Percentiles rank a stretch among this genome's conserved stretches.
These are phyloP conservation scores for Trametopsis cervina DNA, from an alignment of 768 basidiomycete genomes.

Conservation along the genomic window DNA sequence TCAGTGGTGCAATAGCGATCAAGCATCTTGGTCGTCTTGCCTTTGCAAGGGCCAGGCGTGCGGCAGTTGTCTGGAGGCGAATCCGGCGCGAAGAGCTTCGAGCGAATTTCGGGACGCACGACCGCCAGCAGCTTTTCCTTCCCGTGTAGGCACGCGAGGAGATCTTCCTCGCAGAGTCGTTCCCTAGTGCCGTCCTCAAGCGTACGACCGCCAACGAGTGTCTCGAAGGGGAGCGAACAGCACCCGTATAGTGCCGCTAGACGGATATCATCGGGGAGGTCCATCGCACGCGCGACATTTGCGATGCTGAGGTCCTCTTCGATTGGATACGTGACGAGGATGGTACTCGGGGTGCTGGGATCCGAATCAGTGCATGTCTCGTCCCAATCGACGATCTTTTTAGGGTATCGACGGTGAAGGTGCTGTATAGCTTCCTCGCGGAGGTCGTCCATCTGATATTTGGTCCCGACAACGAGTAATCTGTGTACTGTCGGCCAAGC, in stretches of 20 bases:
- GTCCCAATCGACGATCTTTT: slow-evolving; percentile 6
- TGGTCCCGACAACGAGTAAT: slow-evolving; percentile 5
- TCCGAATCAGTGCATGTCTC: slow-evolving; percentile 6
- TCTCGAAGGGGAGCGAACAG: slow-evolving; percentile 7
- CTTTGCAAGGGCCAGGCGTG: not conserved
- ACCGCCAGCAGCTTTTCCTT: slow-evolving; percentile 9
- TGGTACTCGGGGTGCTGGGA: slow-evolving; percentile 2
- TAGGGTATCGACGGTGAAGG: slow-evolving; percentile 7
- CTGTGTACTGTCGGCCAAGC: slow-evolving; percentile 1
- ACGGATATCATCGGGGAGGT: slow-evolving; percentile 8
- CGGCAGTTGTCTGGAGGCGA: not conserved
- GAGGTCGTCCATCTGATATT: slow-evolving; percentile 10
- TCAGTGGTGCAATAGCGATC: slow-evolving; percentile 2
- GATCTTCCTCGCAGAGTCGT: slow-evolving; percentile 4
- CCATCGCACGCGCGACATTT: slow-evolving; percentile 5
- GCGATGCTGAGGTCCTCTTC: slow-evolving; percentile 3
- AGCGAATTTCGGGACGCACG: slow-evolving; percentile 4
- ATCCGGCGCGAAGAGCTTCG: slow-evolving; percentile 5
- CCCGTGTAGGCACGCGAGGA: slow-evolving; percentile 7
- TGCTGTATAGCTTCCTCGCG: slow-evolving; percentile 9
- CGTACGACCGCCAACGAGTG: slow-evolving; percentile 2
- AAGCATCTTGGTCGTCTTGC: not conserved
- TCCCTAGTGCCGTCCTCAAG: slow-evolving; percentile 1
- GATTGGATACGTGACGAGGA: slow-evolving; percentile 9
- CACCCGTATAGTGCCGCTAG: slow-evolving; percentile 11